A percentile compares a stretch with the other conserved stretches of the same genome.
Evolutionary conservation across 2,329 filamentous ascomycete species (phyloP).

Genomic region (Harringtonia lauricola): DNA sequence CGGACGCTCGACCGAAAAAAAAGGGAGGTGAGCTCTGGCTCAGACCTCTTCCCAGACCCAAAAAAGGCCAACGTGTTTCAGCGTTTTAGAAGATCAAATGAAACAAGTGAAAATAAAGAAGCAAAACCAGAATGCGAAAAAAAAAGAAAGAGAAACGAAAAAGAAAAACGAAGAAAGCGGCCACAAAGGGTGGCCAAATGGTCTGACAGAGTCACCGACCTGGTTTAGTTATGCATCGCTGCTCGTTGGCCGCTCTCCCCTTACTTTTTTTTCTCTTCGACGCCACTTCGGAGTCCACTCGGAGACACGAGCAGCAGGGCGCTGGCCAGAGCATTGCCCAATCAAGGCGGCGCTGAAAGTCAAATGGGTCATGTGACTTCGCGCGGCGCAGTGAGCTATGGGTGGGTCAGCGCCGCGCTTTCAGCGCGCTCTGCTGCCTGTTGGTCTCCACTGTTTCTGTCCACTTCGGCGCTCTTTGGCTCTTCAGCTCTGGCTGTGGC

Average conservation of each 20-base stretch:
- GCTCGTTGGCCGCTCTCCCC: not conserved
- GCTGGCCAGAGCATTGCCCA: constrained; percentile 6
- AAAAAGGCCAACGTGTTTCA: too few species aligned
- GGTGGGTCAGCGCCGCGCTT: not conserved
- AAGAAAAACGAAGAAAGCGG: not conserved
- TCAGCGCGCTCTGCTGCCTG: constrained; percentile 8
- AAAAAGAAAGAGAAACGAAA: not conserved
- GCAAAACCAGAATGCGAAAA: too few species aligned
- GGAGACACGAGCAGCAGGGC: constrained; percentile 7
- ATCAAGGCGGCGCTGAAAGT: constrained; percentile 1
- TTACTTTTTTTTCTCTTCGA: not conserved
- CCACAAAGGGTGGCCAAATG: too few species aligned
- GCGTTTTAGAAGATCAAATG: too few species aligned
- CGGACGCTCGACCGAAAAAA: too few species aligned
- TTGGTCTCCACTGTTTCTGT: constrained; percentile 1
- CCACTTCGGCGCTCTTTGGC: not conserved
- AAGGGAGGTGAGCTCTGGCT: too few species aligned
- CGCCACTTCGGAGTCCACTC: not conserved
- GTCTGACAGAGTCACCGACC: not conserved
- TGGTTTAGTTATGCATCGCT: not conserved
- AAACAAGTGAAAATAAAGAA: too few species aligned
- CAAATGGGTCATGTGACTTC: constrained; percentile 5
- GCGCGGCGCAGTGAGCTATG: not conserved
- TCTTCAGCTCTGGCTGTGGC: not conserved
- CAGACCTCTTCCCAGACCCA: too few species aligned